phyloP scores from a whole-genome alignment of 306 rosid species.

The Fragaria ananassa region DNA sequence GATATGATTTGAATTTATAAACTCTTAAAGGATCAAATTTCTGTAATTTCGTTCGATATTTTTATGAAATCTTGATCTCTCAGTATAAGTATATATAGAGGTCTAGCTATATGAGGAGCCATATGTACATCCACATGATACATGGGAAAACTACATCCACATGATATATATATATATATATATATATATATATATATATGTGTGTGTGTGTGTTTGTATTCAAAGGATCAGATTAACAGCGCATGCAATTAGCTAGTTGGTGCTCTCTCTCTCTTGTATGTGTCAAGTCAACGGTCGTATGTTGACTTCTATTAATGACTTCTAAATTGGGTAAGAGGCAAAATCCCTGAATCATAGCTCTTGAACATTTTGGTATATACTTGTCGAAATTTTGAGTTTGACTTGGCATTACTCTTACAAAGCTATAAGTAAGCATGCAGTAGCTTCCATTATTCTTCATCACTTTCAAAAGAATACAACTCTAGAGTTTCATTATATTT shows the following conservation, averaged over 20 bases:
- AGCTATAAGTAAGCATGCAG: background rate
- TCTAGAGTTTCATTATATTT: background rate
- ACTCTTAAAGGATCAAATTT: too few species aligned
- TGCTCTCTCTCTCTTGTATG: background rate
- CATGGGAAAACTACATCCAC: too few species aligned
- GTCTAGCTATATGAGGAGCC: too few species aligned
- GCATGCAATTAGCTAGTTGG: background rate
- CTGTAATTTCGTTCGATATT: too few species aligned
- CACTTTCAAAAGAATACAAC: background rate
- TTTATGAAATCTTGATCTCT: too few species aligned
- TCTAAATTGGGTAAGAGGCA: background rate
- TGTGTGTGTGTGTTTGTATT: too few species aligned
- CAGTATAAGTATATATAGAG: too few species aligned
- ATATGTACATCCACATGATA: too few species aligned
- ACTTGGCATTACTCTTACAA: background rate
- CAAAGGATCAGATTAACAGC: too few species aligned
- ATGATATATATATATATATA: too few species aligned
- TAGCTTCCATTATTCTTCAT: background rate
- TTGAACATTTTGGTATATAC: background rate
- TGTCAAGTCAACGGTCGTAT: background rate
- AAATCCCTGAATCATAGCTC: background rate
- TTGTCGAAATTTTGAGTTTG: background rate
- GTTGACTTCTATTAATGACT: background rate
- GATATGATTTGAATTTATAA: too few species aligned
- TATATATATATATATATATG: too few species aligned